Evolutionary conservation across 805 yeast species (phyloP), one percentile per base, ranked within the genome.

Genomic region (Wickerhamiella spandovensis): DNA sequence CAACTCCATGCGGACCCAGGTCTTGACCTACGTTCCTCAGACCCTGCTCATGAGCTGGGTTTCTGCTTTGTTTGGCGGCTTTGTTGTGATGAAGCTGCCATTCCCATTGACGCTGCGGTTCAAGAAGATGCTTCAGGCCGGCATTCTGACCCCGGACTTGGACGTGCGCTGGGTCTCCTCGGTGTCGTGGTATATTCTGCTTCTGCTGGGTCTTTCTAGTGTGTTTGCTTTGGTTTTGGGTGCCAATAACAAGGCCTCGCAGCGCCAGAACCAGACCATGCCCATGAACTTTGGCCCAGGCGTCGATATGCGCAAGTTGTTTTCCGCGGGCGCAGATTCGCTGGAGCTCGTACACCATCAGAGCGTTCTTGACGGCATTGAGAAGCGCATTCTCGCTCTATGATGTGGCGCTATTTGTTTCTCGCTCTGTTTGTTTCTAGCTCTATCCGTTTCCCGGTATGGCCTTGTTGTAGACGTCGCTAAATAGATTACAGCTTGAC

Each of bases 41-140:
- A 86, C 96, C 0, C 65, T 89, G 39, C 83, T 89, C 56, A 89
- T 92, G 96, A 87, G 88, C 61, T 92, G 97, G 95, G 90, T 90
- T 53, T 86, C 85, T 61, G 84, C 80, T 60, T 89, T 90, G 68
- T 92, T 87, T 65, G 86, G 90, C 13, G 97, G 97, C 0, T 87
- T 88, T 55, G 81, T 89, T 15, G 77, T 87, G 46, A 84, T 84
- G 84, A 79, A 79, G 62, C 71, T 92, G 49, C 98, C 98, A 17
- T 92, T 92, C 69, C 95, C 95, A 2, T 69, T 92, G 51, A 92
- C 97, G 0, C 73, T 80, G 30, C 80, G 89, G 53, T 92, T 92
- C 72, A 92, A 92, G 65, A 77, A 84, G 52, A 89, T 92, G 95
- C 68, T 92, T 43, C 98, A 92, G 66, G 78, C 77, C 25, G 95